Evolutionary conservation across 2,329 filamentous ascomycete species (phyloP), one percentile per base, ranked within the genome.

Genomic region (Chalaropsis thielavioides): DNA sequence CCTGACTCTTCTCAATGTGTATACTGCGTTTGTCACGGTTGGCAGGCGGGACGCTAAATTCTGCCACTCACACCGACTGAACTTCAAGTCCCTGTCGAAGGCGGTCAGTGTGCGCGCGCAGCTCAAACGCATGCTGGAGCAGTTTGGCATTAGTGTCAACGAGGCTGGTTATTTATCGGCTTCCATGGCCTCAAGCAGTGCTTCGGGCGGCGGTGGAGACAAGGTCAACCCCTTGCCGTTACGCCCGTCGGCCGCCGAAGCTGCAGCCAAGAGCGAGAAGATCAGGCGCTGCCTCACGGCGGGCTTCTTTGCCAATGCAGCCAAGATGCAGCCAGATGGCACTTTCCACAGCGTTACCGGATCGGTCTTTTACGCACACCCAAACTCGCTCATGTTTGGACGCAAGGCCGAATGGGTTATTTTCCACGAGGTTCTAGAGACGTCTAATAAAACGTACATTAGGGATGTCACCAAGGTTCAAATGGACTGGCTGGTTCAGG

Each of bases 361-460:
- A 38, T 87, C 87, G 62, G 82, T 85, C 3, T 78, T 97, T 63
- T 83, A 95, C 77, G 90, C 91, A 24, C 94, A 99, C 75, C 94
- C 94, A 0, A 95, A 85, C 72, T 95, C 89, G 46, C 76, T 97
- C 69, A 90, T 97, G 85, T 97, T 97, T 78, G 95, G 96, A 74
- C 85, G 92, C 65, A 96, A 95, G 77, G 90, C 90, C 11, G 91
- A 96, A 69, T 97, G 92, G 91, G 91, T 97, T 10, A 82, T 99
- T 41, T 99, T 96, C 72, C 88, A 95, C 71, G 92, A 96, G 76
- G 84, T 96, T 44, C 84, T 96, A 80, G 90, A 97, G 76, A 95
- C 89, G 3, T 84, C 87, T 10, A 84, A 83, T 68, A 97, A 97
- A 79, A 91, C 83, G 0, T 97, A 87, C 72, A 95, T 99, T 70